phyloP scores from a whole-genome alignment of 345 rosid species.

The Cardamine occulta region DNA sequence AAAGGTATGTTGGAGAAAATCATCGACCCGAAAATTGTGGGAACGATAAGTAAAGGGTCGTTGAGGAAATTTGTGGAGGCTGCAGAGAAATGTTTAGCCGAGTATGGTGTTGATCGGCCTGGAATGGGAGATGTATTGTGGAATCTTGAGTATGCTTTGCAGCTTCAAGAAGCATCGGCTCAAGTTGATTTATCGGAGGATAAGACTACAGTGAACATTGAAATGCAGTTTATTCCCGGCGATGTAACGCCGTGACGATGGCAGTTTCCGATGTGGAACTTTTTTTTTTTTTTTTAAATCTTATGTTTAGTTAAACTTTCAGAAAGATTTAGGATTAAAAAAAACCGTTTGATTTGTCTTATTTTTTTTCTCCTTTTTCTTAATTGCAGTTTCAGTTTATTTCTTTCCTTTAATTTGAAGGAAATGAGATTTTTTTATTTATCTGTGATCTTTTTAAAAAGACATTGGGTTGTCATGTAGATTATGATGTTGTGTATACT shows the following conservation, averaged over 20 bases:
- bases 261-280: slow-evolving; percentile 15
- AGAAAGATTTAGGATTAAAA: slow-evolving; percentile 34
- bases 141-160: slow-evolving; percentile 84
- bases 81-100: slow-evolving; percentile 84
- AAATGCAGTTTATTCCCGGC: slow-evolving; percentile 21
- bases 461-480: slow-evolving; percentile 34
- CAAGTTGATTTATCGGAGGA: slow-evolving; percentile 50
- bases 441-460: slow-evolving; percentile 9
- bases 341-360: slow-evolving; percentile 23
- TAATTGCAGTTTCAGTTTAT: slow-evolving; percentile 36
- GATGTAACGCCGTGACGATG: slow-evolving; percentile 26
- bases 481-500: slow-evolving; percentile 41
- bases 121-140: slow-evolving; percentile 86
- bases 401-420: slow-evolving; percentile 25
- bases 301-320: slow-evolving; percentile 36
- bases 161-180: slow-evolving; percentile 69
- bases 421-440: slow-evolving; percentile 17
- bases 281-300: neutral
- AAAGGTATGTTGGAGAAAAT: slow-evolving; percentile 64
- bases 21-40: slow-evolving; percentile 62
- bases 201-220: slow-evolving; percentile 42
- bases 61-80: slow-evolving; percentile 70
- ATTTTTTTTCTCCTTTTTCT: neutral
- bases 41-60: slow-evolving; percentile 55
- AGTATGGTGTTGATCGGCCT: slow-evolving; percentile 82